Evolutionary conservation across 805 yeast species (phyloP), one percentile per base, ranked within the genome.

Genomic region (Saturnispora ahearnii): DNA sequence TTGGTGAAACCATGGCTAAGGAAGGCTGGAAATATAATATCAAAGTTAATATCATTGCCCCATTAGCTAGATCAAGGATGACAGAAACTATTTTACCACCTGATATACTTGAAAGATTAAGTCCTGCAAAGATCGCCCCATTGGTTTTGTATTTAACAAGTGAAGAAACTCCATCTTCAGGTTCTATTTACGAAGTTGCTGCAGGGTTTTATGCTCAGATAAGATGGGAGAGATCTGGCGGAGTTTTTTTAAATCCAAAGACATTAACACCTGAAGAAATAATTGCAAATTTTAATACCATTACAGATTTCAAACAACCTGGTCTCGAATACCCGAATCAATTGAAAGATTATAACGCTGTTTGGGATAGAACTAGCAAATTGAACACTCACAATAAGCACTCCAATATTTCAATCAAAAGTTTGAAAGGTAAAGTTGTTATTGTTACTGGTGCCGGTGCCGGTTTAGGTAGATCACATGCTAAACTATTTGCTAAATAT

Each of bases 31-130:
- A 77, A 63, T 79, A 85, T 71, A 88, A 89, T 70, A 91, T 91
- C 63, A 72, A 73, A 54, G 87, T 85, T 44, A 91, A 91, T 65
- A 81, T 82, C 33, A 89, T 91, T 71, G 96, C 96, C 5, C 97
- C 98, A 24, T 76, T 91, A 56, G 98, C 98, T 22, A 86, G 90
- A 62, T 87, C 96, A 32, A 81, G 96, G 73, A 90, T 91, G 97
- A 91, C 98, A 24, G 96, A 89, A 71, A 78, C 82, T 30, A 77
- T 91, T 46, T 71, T 91, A 59, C 96, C 98, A 31, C 85, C 88
- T 30, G 88, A 89, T 49, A 70, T 91, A 51, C 77, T 91, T 68
- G 84, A 84, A 62, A 78, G 79, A 61, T 74, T 91, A 60, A 78
- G 82, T 49, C 96, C 98, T 1, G 93, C 87, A 57, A 87, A 86